Conservation (phyloP, 2,329 filamentous ascomycete genomes). For the Phialophora macrospora region DNA sequence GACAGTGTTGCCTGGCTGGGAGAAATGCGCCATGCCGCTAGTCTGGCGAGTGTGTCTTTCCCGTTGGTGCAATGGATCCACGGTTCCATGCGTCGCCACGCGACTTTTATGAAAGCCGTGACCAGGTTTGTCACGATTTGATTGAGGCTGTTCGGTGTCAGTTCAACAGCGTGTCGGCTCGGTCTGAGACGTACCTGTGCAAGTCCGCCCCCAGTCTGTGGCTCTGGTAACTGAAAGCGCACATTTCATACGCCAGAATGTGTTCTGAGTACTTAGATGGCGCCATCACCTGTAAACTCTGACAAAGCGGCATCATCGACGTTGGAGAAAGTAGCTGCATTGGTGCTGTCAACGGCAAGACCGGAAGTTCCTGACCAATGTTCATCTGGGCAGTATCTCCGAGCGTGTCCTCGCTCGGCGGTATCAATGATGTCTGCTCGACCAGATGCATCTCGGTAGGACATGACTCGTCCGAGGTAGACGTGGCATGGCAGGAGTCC, state of each 20-base stretch:
- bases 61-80: conserved; percentile 30
- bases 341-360: neutral
- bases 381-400: neutral
- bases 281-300: conserved; percentile 18
- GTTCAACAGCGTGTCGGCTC: too few relatives aligned
- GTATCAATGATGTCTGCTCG: neutral
- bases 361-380: neutral
- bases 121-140: conserved; percentile 21
- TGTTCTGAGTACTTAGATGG: conserved; percentile 27
- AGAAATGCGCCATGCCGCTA: conserved; percentile 26
- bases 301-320: conserved; percentile 5
- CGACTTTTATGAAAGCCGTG: conserved; percentile 22
- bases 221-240: conserved; percentile 20
- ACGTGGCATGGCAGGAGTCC: neutral
- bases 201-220: conserved; percentile 9
- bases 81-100: conserved; percentile 25
- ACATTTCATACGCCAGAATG: conserved; percentile 29
- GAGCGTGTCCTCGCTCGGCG: neutral
- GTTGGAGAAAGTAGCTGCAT: neutral
- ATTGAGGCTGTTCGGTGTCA: conserved; percentile 16
- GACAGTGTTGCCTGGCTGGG: conserved; percentile 16
- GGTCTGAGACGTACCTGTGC: conserved; percentile 18
- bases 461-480: neutral
- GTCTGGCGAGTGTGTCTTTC: conserved; percentile 17
- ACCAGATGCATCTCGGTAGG: neutral